Percentiles rank a stretch among this genome's conserved stretches.
Evolutionary conservation across 2,329 filamentous ascomycete species (phyloP).

Genomic region (Tolypocladium nubicola): DNA sequence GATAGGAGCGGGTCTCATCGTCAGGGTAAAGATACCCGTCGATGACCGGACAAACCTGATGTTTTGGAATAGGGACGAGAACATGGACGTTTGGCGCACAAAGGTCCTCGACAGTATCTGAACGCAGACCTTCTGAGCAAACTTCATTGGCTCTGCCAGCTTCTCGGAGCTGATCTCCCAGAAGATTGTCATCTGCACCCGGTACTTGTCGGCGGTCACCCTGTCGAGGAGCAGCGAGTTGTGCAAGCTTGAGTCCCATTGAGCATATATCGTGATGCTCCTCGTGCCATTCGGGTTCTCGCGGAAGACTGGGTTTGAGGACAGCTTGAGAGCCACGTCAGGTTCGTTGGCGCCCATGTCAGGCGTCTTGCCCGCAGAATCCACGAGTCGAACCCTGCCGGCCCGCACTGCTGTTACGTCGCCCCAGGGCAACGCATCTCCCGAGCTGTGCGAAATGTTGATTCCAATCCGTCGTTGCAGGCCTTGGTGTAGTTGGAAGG

Average conservation of each 20-base stretch:
- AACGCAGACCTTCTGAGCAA: slow-evolving; percentile 68
- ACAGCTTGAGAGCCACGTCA: slow-evolving; percentile 67
- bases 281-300: slow-evolving; percentile 85
- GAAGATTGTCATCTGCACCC: slow-evolving; percentile 74
- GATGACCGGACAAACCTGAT: slow-evolving; percentile 80
- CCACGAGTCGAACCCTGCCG: slow-evolving; percentile 72
- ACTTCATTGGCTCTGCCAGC: slow-evolving; percentile 79
- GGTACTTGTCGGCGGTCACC: slow-evolving; percentile 83
- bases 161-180: slow-evolving; percentile 83
- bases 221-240: slow-evolving; percentile 88
- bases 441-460: slow-evolving; percentile 83
- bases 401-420: slow-evolving; percentile 69
- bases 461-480: slow-evolving; percentile 81
- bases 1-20: slow-evolving; percentile 77
- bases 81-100: slow-evolving; percentile 76
- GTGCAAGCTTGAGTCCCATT: slow-evolving; percentile 95
- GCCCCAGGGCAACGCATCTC: slow-evolving; percentile 80
- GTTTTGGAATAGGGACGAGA: slow-evolving; percentile 77
- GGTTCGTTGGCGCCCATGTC: slow-evolving; percentile 63
- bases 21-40: slow-evolving; percentile 75
- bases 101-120: slow-evolving; percentile 80
- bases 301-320: slow-evolving; percentile 67
- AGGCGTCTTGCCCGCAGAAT: slow-evolving; percentile 74
- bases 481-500: slow-evolving; percentile 91
- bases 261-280: slow-evolving; percentile 75